Base-by-base conservation (phyloP, 768 basidiomycete genomes). In the Harrya chromipes region DNA sequence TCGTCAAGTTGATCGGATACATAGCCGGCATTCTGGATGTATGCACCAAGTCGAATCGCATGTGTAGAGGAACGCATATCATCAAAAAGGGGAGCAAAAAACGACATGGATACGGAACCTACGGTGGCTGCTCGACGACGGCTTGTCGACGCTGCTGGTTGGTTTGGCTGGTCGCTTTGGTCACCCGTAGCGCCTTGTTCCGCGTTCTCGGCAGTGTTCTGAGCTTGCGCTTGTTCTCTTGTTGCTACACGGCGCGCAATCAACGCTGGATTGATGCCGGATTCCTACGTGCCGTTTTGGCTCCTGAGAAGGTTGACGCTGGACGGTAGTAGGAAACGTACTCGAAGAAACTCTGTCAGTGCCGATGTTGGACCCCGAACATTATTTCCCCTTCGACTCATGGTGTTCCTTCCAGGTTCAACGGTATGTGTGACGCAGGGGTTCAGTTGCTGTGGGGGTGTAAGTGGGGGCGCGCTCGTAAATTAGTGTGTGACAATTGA, bases 291-390 rank as follows among this genome's bases (percentile, higher is more conserved):
- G 33, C 39, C 17, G 24, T 35, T 40, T 19, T 60, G 54, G 4
- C 19, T 57, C 67, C 20, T 75, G 26, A 43, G 23, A 19, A 42
- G 40, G 14, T 24, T 42, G 50, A 41, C 14, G 38, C 20, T 3
- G 6, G 16, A 13, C 16, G 14, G 14, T 33, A 12, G 14, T 33
- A 12, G 20, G 4, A n/a, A 21, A 67, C 72, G 24, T 51, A 87
- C 90, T 59, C 79, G 79, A 29, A 93, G 71, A 56, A 87, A 93
- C 54, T 90, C 87, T 31, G 90, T 91, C 12, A 93, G 69, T 0
- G 90, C 90, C 19, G 88, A 91, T 0, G 86, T 82, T 3, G 91
- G 90, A 0, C 91, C 90, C 12, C 85, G 80, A 37, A 92, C 82
- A 50, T 87, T 87, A 64, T 81, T 80, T 1, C 48, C 31, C 39